Evolutionary conservation across 2,329 filamentous ascomycete species (phyloP).

Genomic region (Byssoonygena ceratinophila): DNA sequence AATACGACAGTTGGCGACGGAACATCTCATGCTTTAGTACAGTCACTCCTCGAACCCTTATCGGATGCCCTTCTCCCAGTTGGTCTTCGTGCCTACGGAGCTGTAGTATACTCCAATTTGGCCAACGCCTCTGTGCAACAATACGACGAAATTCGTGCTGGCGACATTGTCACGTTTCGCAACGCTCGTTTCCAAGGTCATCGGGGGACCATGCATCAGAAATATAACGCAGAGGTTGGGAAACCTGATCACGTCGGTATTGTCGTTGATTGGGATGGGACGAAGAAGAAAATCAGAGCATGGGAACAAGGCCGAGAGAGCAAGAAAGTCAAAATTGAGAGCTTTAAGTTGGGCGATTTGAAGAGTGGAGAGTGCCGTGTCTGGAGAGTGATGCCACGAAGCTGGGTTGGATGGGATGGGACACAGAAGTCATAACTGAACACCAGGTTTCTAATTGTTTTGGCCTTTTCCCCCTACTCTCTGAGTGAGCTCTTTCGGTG

Average conservation of each 20-base stretch:
- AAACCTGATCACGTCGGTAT: conserved; percentile 81
- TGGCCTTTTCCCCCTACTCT: not conserved
- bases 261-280: conserved; percentile 94
- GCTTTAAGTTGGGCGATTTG: conserved; percentile 85
- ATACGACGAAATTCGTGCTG: conserved; percentile 82
- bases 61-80: conserved; percentile 67
- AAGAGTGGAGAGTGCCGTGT: conserved; percentile 91
- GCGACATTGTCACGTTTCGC: conserved; percentile 85
- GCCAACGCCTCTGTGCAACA: conserved; percentile 87
- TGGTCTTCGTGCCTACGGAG: conserved; percentile 81
- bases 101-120: conserved; percentile 85
- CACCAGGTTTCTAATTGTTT: not conserved
- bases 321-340: conserved; percentile 87
- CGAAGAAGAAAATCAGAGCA: conserved; percentile 90
- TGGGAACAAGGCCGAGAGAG: conserved; percentile 94
- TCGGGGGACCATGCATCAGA: conserved; percentile 87
- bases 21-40: conserved; percentile 63
- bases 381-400: conserved; percentile 86
- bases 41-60: conserved; percentile 65
- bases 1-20: conserved; percentile 76
- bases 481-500: not conserved
- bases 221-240: conserved; percentile 80
- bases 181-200: conserved; percentile 94
- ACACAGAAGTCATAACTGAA: conserved; percentile 10
- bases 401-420: conserved; percentile 82